Evolutionary conservation across 2,329 filamentous ascomycete genomes (phyloP), one percentile per base, ranked within the genome.

Genomic region (Cercospora sp.): DNA sequence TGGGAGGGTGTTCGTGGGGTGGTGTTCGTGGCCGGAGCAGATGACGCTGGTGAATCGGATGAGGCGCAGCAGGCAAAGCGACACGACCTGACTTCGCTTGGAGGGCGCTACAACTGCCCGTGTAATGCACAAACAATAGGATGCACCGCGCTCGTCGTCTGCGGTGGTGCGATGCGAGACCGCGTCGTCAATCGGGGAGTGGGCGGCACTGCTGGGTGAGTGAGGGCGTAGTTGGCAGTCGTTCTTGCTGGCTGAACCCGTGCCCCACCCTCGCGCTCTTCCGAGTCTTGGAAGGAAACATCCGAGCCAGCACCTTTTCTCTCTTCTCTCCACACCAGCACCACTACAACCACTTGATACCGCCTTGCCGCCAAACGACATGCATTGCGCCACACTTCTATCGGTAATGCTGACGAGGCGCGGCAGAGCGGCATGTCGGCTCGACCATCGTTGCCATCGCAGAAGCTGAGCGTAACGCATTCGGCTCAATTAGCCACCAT

Each of bases 11-110:
- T 23, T 53, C 20, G 48, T 53, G 48, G 48, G 48, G 48, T 28
- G 48, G 48, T 53, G 48, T 53, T 53, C 48, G 48, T 53, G 48
- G 48, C 48, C 48, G 48, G 48, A 53, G 48, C 48, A 53, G 48
- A 53, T 53, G 48, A 53, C 48, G 48, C 48, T 53, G 48, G 48
- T 23, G 48, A 53, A 28, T 51, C 48, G 48, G 48, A 53, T 53
- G 48, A 53, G 48, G 48, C 48, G 48, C 48, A 53, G 48, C 48
- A 53, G 48, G 48, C 48, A 53, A 53, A 53, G 48, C 48, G 48
- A 28, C 48, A 28, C 20, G 48, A 23, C 48, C 48, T 53, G 48
- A 23, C 20, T 26, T 53, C 48, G 48, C 48, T 53, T 53, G 20
- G 12, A 16, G 20, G 23, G 48, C 48, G 12, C 48, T 28, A 23